Percentiles rank a stretch among this genome's conserved stretches.
These are phyloP conservation scores for Stemphylium lycopersici DNA, from an alignment of 2,329 filamentous ascomycete species.

Conservation along the genomic window DNA sequence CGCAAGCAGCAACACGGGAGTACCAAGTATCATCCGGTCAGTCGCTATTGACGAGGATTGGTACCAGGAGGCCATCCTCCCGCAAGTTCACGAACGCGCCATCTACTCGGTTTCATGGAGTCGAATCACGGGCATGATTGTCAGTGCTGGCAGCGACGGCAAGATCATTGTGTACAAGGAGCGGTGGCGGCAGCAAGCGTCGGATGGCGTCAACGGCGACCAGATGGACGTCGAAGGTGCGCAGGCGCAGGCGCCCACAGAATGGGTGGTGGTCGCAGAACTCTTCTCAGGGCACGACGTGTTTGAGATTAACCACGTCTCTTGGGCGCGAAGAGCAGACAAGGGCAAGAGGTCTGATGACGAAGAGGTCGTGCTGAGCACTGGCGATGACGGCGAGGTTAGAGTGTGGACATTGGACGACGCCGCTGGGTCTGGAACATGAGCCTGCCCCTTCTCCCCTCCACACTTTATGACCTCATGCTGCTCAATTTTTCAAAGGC, in stretches of 20 bases:
- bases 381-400: conserved; percentile 89
- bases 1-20: conserved; percentile 61
- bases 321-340: conserved; percentile 83
- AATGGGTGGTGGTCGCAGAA: conserved; percentile 76
- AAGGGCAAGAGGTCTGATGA: conserved; percentile 62
- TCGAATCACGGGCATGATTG: conserved; percentile 73
- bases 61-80: conserved; percentile 77
- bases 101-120: conserved; percentile 90
- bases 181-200: conserved; percentile 22
- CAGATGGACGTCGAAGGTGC: conserved; percentile 23
- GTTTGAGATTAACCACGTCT: conserved; percentile 91
- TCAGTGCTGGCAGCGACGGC: conserved; percentile 83
- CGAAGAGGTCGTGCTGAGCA: conserved; percentile 88
- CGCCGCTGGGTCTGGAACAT: not conserved
- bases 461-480: conserved; percentile 3
- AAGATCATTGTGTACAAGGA: conserved; percentile 34
- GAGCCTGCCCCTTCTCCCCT: not conserved
- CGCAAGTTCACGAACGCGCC: conserved; percentile 75
- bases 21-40: conserved; percentile 89
- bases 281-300: conserved; percentile 81
- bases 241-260: conserved; percentile 47
- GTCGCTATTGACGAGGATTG: conserved; percentile 78
- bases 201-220: conserved; percentile 32
- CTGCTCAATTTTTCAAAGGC: not conserved
- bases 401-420: conserved; percentile 71